phyloP scores from a whole-genome alignment of 1,284 basidiomycete genomes.

The Trametes sp. region DNA sequence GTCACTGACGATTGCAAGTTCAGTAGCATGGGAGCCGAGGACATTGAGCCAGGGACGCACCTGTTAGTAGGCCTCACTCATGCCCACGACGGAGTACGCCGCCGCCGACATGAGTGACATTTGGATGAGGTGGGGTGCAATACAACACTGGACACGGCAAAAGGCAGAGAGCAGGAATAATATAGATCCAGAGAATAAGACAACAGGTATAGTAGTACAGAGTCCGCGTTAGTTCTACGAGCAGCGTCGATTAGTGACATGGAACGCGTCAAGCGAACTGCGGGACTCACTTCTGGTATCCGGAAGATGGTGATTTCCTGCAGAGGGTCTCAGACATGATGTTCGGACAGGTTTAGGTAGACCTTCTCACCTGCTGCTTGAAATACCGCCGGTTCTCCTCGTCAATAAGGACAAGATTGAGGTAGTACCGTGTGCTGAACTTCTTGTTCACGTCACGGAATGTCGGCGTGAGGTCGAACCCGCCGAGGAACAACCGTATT shows the following conservation, averaged over 20 bases:
- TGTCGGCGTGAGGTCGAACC: slow-evolving; percentile 97
- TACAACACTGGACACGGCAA: no score
- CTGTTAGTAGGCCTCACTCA: no score
- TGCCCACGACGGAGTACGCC: no score
- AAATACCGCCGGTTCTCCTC: slow-evolving; percentile 97
- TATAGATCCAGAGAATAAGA: slow-evolving; percentile 37
- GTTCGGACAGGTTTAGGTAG: no score
- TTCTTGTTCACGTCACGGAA: slow-evolving; percentile 99
- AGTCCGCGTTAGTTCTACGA: slow-evolving; percentile 38
- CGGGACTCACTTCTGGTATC: slow-evolving; percentile 71
- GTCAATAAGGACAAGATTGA: slow-evolving; percentile 96
- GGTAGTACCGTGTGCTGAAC: slow-evolving; percentile 96
- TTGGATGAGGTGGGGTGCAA: no score
- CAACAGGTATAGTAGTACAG: slow-evolving; percentile 39
- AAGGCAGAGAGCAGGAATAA: slow-evolving; percentile 6
- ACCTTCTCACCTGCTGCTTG: slow-evolving; percentile 82
- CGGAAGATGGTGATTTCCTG: slow-evolving; percentile 79
- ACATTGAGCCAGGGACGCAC: no score
- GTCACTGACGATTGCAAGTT: no score
- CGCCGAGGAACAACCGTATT: slow-evolving; percentile 96
- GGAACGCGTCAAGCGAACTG: background rate
- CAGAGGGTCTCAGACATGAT: background rate
- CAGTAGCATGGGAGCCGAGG: no score
- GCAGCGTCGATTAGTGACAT: background rate
- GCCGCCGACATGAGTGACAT: no score